Percentiles rank a stretch among this genome's conserved stretches.
These are phyloP conservation scores for Salinomyces thailandicus DNA, from an alignment of 2,329 filamentous ascomycete genomes.

Conservation along the genomic window DNA sequence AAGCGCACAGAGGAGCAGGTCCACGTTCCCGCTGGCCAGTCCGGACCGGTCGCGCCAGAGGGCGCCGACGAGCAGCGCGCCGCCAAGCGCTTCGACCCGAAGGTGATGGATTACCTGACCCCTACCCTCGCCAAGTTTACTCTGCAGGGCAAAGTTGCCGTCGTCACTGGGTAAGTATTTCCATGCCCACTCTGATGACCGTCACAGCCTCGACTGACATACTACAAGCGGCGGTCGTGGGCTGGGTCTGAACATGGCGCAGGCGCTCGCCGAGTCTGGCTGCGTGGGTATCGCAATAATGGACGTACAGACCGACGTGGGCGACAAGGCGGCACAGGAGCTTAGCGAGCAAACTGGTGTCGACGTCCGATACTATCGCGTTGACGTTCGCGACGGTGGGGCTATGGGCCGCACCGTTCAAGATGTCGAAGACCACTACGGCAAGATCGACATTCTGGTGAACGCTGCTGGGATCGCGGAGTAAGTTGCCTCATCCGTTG, in stretches of 20 bases:
- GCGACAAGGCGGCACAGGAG: constrained; percentile 58
- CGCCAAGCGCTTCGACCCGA: constrained; percentile 22
- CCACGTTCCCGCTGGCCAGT: constrained; percentile 13
- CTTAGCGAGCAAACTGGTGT: constrained; percentile 63
- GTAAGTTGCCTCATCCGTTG: constrained; percentile 36
- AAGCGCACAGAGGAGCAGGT: constrained; percentile 22
- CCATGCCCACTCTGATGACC: no score
- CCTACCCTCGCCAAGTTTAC: constrained; percentile 59
- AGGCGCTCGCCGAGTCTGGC: constrained; percentile 65
- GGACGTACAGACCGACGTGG: constrained; percentile 65
- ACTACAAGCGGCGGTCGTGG: constrained; percentile 57
- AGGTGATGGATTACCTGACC: constrained; percentile 44
- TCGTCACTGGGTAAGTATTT: constrained; percentile 56
- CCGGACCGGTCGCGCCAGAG: constrained; percentile 24
- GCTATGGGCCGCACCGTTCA: constrained; percentile 61
- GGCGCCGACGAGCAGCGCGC: constrained; percentile 23
- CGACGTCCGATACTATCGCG: constrained; percentile 66
- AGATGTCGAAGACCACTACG: constrained; percentile 55
- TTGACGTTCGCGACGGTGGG: constrained; percentile 62
- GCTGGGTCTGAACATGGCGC: constrained; percentile 69
- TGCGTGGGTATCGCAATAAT: constrained; percentile 65
- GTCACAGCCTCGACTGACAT: no score
- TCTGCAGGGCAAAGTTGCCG: constrained; percentile 58
- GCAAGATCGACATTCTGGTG: constrained; percentile 63
- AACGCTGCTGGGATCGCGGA: constrained; percentile 73